Base-by-base conservation (phyloP, 2,329 filamentous ascomycete species). In the Paraconiothyrium brasiliense region DNA sequence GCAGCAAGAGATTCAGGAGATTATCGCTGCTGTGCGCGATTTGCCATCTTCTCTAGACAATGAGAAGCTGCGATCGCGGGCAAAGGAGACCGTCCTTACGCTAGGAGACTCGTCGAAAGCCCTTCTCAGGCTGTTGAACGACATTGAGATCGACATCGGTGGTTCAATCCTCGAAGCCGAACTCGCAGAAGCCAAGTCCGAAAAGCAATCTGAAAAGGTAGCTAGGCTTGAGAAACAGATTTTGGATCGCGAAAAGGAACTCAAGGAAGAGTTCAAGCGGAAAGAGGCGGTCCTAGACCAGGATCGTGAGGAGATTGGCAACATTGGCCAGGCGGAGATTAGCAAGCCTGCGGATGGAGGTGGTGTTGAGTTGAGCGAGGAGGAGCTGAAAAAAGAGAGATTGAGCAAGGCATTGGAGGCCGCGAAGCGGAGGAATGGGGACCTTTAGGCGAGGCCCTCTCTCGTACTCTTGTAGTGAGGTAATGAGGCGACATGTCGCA, bases 401-500 rank as follows among this genome's bases (percentile, higher is more conserved):
- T 70, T 86, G 54, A 81, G 80, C 49, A 81, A 76, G 64, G 84
- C 84, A 35, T 70, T 87, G 57, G 84, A 86, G 62, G 81, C 83
- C 59, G 85, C 85, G 9, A 86, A 86, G 76, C 81, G 78, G 73
- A 79, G 85, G 63, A 86, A 87, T 74, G 83, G 76, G 8, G 67
- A 76, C 63, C 14, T 63, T 14, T 54, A 30, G 22, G 22, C 4
- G 50, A 30, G 24, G 35, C 20, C 16, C n/a, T 6, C 22, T 11
- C 9, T 39, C 13, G 11, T 30, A 3, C 10, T n/a, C 14, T 65
- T 24, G 51, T 34, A 30, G 27, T 9, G 7, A 4, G 7, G 9
- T 54, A 22, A 3, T 52, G 22, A 30, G 34, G 20, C 20, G 34
- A 41, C 11, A 1, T 55, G 37, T 46, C 44, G 20, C 50, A 41